These are phyloP conservation scores for Petrea volubilis DNA, from an alignment of 257 asterid genomes.

Conservation along the genomic window DNA sequence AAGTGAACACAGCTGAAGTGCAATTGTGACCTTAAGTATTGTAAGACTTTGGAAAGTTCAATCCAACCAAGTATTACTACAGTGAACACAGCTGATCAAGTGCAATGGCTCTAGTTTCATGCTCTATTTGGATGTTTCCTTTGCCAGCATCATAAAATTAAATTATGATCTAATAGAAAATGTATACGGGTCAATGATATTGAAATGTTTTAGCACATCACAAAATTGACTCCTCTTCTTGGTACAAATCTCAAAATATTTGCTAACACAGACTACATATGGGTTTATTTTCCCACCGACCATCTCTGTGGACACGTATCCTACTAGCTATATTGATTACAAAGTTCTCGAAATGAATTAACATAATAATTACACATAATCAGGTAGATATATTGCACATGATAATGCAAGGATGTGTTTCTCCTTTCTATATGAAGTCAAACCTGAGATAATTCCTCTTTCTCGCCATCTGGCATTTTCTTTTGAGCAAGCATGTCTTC, in stretches of 20 bases:
- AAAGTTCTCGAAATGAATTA: background rate
- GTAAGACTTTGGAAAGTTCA: background rate
- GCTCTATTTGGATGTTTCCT: background rate
- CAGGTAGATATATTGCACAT: background rate
- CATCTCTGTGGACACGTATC: background rate
- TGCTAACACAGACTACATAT: background rate
- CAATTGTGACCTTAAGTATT: background rate
- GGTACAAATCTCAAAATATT: background rate
- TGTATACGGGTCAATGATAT: background rate
- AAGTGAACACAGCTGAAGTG: background rate
- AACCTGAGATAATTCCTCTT: conserved; percentile 81
- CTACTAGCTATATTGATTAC: conserved; percentile 5
- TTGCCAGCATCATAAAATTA: background rate
- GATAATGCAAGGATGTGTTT: conserved; percentile 38
- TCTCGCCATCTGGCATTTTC: conserved; percentile 69
- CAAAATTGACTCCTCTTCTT: background rate
- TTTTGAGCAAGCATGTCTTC: conserved; percentile 98
- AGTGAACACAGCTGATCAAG: background rate
- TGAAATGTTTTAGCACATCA: background rate
- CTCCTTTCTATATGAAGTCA: conserved; percentile 19
- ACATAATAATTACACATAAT: background rate
- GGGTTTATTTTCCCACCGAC: conserved; percentile 3
- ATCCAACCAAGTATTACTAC: conserved; percentile 6
- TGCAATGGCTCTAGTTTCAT: background rate
- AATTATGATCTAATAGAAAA: background rate